A percentile compares a stretch with the other conserved stretches of the same genome.
Conservation (phyloP, 495 filamentous ascomycete genomes). For the Neurospora sp. region DNA sequence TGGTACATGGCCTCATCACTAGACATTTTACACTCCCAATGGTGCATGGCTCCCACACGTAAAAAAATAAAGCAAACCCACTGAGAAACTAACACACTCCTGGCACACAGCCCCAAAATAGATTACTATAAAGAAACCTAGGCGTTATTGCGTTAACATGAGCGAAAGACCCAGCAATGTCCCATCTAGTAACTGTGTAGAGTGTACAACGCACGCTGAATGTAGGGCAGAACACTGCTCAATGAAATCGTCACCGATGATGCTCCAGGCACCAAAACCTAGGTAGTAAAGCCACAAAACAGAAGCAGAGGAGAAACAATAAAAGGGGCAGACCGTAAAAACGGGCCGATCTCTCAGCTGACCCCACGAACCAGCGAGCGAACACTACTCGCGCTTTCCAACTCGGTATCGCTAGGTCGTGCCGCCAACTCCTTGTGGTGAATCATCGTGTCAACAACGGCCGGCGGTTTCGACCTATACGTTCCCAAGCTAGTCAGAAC, state of each 20-base stretch:
- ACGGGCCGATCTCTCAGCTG: not conserved
- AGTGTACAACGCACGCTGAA: not conserved
- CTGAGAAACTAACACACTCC: not conserved
- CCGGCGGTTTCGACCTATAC: slow-evolving; percentile 9
- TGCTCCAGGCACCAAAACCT: not conserved
- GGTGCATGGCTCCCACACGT: not conserved
- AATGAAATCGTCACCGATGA: not conserved
- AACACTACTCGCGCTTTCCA: slow-evolving; percentile 17
- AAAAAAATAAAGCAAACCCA: not conserved
- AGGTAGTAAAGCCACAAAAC: not conserved
- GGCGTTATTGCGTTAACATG: not conserved
- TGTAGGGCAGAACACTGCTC: not conserved
- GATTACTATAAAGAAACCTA: not conserved
- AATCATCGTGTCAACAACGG: slow-evolving; percentile 11
- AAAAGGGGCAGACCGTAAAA: too few relatives aligned
- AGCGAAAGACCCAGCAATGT: not conserved
- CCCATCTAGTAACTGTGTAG: not conserved
- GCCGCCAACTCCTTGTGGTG: slow-evolving; percentile 16
- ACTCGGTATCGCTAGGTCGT: slow-evolving; percentile 12
- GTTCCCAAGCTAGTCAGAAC: slow-evolving; percentile 19
- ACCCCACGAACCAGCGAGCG: slow-evolving; percentile 2
- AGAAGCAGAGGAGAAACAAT: not conserved
- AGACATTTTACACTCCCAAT: not conserved
- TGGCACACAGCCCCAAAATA: not conserved
- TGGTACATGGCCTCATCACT: not conserved